Evolutionary conservation across 495 filamentous ascomycete species (phyloP).

Genomic region (Umbilicaria muhlenbergii): DNA sequence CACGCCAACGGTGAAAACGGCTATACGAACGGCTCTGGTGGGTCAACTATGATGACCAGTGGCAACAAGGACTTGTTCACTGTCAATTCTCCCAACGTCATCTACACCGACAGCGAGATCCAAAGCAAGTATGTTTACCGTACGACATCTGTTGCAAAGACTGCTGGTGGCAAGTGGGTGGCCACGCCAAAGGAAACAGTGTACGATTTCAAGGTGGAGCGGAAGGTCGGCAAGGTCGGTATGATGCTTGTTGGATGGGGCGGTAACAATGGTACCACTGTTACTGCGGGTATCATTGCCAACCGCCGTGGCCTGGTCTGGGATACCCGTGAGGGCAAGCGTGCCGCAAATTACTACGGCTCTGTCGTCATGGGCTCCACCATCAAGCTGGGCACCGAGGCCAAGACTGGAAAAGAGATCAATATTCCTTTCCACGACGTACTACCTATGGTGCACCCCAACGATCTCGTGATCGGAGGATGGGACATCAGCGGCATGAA

Average conservation of each 20-base stretch:
- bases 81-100: conserved; percentile 84
- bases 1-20: conserved; percentile 63
- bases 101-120: conserved; percentile 78
- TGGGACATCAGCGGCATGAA: conserved; percentile 94
- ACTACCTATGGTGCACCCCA: conserved; percentile 94
- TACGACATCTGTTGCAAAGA: conserved; percentile 65
- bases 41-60: conserved; percentile 17
- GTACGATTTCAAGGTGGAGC: conserved; percentile 96
- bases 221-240: conserved; percentile 82
- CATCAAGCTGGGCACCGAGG: conserved; percentile 84
- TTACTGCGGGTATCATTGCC: conserved; percentile 93
- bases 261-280: conserved; percentile 95
- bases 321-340: conserved; percentile 83
- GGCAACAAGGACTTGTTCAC: conserved; percentile 49
- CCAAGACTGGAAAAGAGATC: conserved; percentile 73
- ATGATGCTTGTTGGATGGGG: conserved; percentile 97
- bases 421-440: conserved; percentile 93
- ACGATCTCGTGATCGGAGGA: conserved; percentile 87
- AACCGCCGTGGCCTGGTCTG: conserved; percentile 76
- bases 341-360: conserved; percentile 88
- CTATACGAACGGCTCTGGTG: conserved; percentile 56
- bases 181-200: conserved; percentile 76
- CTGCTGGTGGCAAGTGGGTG: conserved; percentile 60
- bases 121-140: conserved; percentile 92
- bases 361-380: conserved; percentile 95